phyloP scores from a whole-genome alignment of 768 basidiomycete species.

The Boletus sp. region DNA sequence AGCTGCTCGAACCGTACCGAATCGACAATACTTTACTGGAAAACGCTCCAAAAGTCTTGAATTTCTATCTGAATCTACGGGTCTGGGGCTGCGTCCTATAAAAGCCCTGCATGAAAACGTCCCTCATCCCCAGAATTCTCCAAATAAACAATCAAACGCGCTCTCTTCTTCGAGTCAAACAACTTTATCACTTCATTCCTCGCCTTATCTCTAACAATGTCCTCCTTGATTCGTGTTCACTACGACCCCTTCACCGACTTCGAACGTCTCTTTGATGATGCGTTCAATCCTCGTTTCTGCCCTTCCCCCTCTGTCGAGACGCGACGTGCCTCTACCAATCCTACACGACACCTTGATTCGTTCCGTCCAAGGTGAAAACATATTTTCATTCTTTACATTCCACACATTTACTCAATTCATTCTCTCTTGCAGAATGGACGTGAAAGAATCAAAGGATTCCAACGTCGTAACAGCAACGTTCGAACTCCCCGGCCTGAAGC shows the following conservation, averaged over 20 bases:
- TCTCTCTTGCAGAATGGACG: slow-evolving; percentile 36
- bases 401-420: neutral
- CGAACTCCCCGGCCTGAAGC: slow-evolving; percentile 38
- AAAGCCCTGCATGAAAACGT: neutral
- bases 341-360: neutral
- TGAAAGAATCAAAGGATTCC: slow-evolving; percentile 41
- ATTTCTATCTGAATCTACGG: neutral
- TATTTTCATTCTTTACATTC: no score
- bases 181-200: neutral
- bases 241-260: slow-evolving; percentile 2
- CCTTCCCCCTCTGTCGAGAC: slow-evolving; percentile 9
- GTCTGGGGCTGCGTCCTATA: neutral
- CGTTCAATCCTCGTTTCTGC: slow-evolving; percentile 6
- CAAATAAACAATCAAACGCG: neutral
- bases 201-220: slow-evolving; percentile 3
- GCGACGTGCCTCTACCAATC: neutral
- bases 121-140: neutral
- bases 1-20: neutral
- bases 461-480: slow-evolving; percentile 44
- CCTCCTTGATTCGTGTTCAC: slow-evolving; percentile 5
- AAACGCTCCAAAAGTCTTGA: neutral
- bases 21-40: neutral
- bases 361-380: slow-evolving; percentile 23
- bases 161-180: neutral
- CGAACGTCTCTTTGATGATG: slow-evolving; percentile 1